Conservation (phyloP, 805 yeast species). For the Yarrowia osloensis region DNA sequence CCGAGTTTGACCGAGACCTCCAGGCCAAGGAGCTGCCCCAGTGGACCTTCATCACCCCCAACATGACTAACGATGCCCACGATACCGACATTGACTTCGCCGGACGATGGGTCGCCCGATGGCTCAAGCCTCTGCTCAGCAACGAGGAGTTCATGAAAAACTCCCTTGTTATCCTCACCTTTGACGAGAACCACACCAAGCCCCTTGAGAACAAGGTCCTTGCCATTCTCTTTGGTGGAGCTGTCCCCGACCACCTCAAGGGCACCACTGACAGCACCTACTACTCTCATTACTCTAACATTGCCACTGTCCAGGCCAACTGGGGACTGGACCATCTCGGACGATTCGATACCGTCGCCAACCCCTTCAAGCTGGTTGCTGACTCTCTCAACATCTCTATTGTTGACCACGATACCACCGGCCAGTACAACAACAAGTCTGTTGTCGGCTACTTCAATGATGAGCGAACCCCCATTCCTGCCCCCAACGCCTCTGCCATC, state of each 20-base stretch:
- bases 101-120: slow-evolving; percentile 50
- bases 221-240: slow-evolving; percentile 53
- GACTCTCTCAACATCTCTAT: slow-evolving; percentile 37
- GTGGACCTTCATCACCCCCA: slow-evolving; percentile 57
- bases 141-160: slow-evolving; percentile 52
- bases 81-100: slow-evolving; percentile 51
- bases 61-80: slow-evolving; percentile 57
- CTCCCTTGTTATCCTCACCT: slow-evolving; percentile 51
- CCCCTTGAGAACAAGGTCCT: slow-evolving; percentile 50
- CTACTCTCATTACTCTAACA: slow-evolving; percentile 56
- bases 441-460: slow-evolving; percentile 17
- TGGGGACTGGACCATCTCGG: slow-evolving; percentile 54
- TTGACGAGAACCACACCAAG: slow-evolving; percentile 53
- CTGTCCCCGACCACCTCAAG: slow-evolving; percentile 45
- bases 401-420: not conserved
- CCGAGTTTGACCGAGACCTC: slow-evolving; percentile 49
- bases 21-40: slow-evolving; percentile 50
- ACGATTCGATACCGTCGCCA: slow-evolving; percentile 54
- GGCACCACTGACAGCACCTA: slow-evolving; percentile 52
- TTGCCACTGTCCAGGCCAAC: slow-evolving; percentile 54
- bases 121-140: slow-evolving; percentile 49
- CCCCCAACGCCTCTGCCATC: not conserved
- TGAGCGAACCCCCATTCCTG: not conserved
- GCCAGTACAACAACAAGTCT: slow-evolving; percentile 12
- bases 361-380: slow-evolving; percentile 51